These are phyloP conservation scores for Suillus sp. DNA, from an alignment of 768 basidiomycete genomes.

Conservation along the genomic window DNA sequence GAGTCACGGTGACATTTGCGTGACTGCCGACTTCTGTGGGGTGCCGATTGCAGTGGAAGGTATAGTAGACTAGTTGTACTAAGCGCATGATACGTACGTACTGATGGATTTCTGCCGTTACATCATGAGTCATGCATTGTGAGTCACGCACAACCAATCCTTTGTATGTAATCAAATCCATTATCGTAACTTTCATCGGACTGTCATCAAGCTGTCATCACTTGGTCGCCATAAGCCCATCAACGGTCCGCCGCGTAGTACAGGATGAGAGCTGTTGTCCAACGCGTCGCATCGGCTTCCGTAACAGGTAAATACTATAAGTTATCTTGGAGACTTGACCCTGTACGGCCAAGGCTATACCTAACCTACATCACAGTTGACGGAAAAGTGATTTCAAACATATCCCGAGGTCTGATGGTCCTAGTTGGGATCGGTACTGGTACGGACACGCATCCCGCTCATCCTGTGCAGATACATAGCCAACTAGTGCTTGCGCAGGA, in stretches of 20 bases:
- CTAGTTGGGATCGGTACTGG: conserved; percentile 87
- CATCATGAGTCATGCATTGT: background rate
- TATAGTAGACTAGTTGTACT: background rate
- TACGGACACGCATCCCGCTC: conserved; percentile 34
- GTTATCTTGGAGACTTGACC: background rate
- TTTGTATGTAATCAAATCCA: background rate
- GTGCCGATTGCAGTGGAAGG: too few relatives aligned
- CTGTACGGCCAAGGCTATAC: background rate
- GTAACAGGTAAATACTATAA: conserved; percentile 59
- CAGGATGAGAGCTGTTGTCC: conserved; percentile 82
- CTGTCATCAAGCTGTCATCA: background rate
- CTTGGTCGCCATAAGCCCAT: background rate
- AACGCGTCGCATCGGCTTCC: conserved; percentile 83
- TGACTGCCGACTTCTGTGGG: too few relatives aligned
- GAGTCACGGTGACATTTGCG: too few relatives aligned
- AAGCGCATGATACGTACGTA: background rate
- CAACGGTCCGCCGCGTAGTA: background rate
- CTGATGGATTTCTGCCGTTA: background rate
- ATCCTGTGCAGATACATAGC: conserved; percentile 9
- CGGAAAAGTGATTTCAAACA: conserved; percentile 74
- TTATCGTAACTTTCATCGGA: background rate
- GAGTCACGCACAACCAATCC: background rate
- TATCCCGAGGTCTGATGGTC: conserved; percentile 85
- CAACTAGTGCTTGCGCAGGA: conserved; percentile 26
- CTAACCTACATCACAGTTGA: conserved; percentile 59